Evolutionary conservation across 257 asterid species (phyloP), one percentile per base, ranked within the genome.

Genomic region (Solanum ahanhuiri): DNA sequence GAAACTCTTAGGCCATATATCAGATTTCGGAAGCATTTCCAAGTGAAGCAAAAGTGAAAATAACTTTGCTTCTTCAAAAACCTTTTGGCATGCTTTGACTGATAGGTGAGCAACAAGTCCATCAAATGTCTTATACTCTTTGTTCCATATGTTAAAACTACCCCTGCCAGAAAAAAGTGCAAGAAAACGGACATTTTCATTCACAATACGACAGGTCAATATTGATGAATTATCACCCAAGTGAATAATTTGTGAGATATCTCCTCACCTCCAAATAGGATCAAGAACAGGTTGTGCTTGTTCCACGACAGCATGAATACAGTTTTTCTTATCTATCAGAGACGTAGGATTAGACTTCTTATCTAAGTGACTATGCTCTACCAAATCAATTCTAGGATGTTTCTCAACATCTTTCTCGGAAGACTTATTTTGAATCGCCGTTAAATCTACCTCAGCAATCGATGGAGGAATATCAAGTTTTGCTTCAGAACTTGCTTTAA

Each of bases 1-100:
- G 83, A 96, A 96, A 82, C 95, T 92, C 88, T 90, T 92, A 8
- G 97, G 99, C 99, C 98, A 94, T 75, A 94, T 87, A 67, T 85
- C 89, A 30, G 90, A 34, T 86, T 87, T 94, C 2, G 96, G 94
- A 87, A 91, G 87, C 95, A 95, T 92, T 92, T 93, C 95, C 45
- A 95, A 87, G 28, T 83, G 83, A 85, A 95, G 93, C 88, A 86
- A 85, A 20, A 92, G 81, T 23, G 93, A 90, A 48, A 95, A 81
- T 87, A 81, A 75, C 60, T 41, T 86, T 4, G 94, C 93, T 82
- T 85, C 91, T n/a, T 92, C 92, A 7, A 28, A 86, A 84, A 89
- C 98, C 86, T 11, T 64, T 64, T 64, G 71, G 71, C 71, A 23
- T 23, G 95, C 95, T 85, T 83, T 90, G 83, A 34, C 85, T 28